phyloP scores from a whole-genome alignment of 2,329 filamentous ascomycete species.

The Bisporella sp. region DNA sequence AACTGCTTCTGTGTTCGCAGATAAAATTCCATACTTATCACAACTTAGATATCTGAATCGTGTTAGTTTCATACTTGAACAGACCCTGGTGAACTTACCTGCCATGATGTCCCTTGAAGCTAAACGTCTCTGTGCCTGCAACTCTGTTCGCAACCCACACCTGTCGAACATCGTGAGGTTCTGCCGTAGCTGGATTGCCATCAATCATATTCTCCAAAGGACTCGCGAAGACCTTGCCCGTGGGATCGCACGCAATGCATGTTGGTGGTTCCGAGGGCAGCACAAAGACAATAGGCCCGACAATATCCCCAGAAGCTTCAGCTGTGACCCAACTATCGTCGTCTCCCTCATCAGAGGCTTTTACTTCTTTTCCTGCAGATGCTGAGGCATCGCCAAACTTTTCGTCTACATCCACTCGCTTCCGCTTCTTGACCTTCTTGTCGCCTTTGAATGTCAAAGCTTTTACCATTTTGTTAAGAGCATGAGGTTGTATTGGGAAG shows the following conservation, averaged over 20 bases:
- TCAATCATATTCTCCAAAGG: conserved; percentile 84
- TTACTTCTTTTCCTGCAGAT: conserved; percentile 16
- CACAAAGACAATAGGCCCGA: conserved; percentile 77
- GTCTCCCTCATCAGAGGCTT: conserved; percentile 28
- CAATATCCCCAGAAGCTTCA: conserved; percentile 65
- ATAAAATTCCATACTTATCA: conserved; percentile 74
- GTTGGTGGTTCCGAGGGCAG: conserved; percentile 67
- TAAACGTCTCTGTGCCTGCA: conserved; percentile 71
- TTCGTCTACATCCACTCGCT: conserved; percentile 51
- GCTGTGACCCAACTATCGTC: conserved; percentile 93
- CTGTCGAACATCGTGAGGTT: conserved; percentile 92
- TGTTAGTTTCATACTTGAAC: background rate
- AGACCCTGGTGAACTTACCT: conserved; percentile 42
- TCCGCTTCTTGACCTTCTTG: conserved; percentile 89
- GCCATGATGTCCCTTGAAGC: conserved; percentile 87
- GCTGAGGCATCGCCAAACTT: conserved; percentile 27
- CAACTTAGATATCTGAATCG: conserved; percentile 68
- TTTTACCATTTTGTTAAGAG: conserved; percentile 63
- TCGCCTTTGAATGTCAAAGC: conserved; percentile 94
- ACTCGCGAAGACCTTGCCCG: conserved; percentile 78
- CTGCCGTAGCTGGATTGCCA: conserved; percentile 71
- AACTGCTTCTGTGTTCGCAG: conserved; percentile 73
- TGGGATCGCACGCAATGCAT: conserved; percentile 78
- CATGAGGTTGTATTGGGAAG: conserved; percentile 4
- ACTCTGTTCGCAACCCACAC: conserved; percentile 89